phyloP scores from a whole-genome alignment of 2,329 filamentous ascomycete species.

The Bipolaris oryzae region DNA sequence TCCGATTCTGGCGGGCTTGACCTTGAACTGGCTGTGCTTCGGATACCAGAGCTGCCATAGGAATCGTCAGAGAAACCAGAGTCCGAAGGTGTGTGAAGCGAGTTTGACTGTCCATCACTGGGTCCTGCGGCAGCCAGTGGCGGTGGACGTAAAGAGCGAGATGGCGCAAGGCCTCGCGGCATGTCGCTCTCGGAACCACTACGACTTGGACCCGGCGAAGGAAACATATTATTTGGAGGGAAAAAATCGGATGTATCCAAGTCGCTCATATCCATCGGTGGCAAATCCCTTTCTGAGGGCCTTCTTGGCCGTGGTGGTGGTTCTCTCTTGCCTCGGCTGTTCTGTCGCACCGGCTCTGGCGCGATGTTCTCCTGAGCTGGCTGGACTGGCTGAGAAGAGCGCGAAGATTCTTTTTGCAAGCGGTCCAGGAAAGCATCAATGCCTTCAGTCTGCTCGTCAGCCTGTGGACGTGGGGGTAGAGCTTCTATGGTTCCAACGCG shows the following conservation, averaged over 20 bases:
- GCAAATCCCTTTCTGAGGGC: constrained; percentile 37
- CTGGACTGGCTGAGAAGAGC: constrained; percentile 19
- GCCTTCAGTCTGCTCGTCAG: constrained; percentile 36
- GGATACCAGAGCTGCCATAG: constrained; percentile 40
- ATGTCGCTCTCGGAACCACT: constrained; percentile 24
- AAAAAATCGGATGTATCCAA: constrained; percentile 26
- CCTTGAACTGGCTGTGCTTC: constrained; percentile 45
- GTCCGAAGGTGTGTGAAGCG: constrained; percentile 48
- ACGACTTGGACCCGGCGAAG: constrained; percentile 32
- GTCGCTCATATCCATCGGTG: constrained; percentile 27
- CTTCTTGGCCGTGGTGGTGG: constrained; percentile 32
- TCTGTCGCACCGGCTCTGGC: constrained; percentile 30
- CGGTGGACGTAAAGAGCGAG: constrained; percentile 28
- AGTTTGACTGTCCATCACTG: constrained; percentile 33
- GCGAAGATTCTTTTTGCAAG: constrained; percentile 42
- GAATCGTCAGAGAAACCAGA: constrained; percentile 51
- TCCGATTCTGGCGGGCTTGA: constrained; percentile 49
- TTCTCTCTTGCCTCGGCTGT: constrained; percentile 26
- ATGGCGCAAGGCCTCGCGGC: constrained; percentile 8
- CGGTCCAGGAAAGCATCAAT: constrained; percentile 48
- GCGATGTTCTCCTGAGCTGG: constrained; percentile 24
- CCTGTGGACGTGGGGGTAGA: constrained; percentile 30
- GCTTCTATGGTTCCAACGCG: constrained; percentile 20
- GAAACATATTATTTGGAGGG: constrained; percentile 28
- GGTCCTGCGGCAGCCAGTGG: constrained; percentile 28